Base-by-base conservation (phyloP, 768 basidiomycete species). In the Boletellus ananiceps region DNA sequence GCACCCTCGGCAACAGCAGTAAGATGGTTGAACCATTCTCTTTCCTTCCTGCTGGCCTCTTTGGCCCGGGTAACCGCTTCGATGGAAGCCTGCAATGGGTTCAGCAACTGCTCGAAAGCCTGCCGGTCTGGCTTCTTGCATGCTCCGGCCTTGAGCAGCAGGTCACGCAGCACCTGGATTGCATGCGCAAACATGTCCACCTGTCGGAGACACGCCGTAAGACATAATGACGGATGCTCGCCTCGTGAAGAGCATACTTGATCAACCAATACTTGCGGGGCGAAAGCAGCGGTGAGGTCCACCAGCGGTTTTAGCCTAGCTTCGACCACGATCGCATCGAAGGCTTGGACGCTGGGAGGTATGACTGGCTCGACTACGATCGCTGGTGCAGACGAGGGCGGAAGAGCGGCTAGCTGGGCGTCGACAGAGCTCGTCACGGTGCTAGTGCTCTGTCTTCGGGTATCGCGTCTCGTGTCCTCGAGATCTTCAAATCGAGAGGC, bases 401-500 rank as follows among this genome's bases (percentile, higher is more conserved):
- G 55, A 14, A 69, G 46, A 40, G 68, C 53, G 16, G 73, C 49
- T 35, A 69, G 49, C 31, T 66, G 54, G 25, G 53, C 44, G 34
- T 61, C 61, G 8, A 46, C 46, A 35, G 52, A 51, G 42, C 61
- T 68, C 31, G 61, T 61, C 31, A 68, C 58, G 12, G 66, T 69
- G 49, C 66, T 69, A 14, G 57, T 57, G 13, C 66, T 67, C 47
- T 53, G 67, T 54, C 57, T 68, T 15, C 58, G 49, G 19, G 49
- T 44, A 25, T 59, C 62, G 46, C 52, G 46, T 48, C 35, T 65
- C 61, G 52, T 38, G 35, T 78, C 74, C 65, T 98, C 96, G 39
- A 99, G 74, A 63, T 99, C 96, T 69, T 99, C 96, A 32, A 99
- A 81, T 31, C 96, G 82, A 38, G 88, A 90, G 6, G 92, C 93